Evolutionary conservation across 1,139 yeast genomes (phyloP).

Genomic region (Taiozyma onychis): DNA sequence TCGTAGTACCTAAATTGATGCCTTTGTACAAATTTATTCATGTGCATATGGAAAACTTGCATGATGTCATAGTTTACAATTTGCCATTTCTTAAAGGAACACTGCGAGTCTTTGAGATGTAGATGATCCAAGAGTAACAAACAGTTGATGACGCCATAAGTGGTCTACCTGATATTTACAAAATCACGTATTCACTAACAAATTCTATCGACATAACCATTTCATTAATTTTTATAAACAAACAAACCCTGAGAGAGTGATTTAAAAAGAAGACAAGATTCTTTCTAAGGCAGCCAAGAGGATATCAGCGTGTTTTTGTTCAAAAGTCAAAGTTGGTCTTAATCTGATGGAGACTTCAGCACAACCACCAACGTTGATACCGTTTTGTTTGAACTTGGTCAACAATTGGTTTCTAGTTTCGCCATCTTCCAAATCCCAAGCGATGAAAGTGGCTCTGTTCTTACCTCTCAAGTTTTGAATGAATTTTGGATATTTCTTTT

Average conservation of each 20-base stretch:
- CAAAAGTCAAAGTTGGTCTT: slow-evolving; percentile 67
- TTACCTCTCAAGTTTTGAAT: slow-evolving; percentile 59
- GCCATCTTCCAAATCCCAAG: slow-evolving; percentile 56
- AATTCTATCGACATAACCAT: background rate
- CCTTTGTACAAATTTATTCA: no score
- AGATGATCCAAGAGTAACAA: no score
- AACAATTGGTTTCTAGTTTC: slow-evolving; percentile 47
- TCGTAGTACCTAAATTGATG: no score
- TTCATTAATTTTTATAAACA: background rate
- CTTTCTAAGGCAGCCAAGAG: slow-evolving; percentile 36
- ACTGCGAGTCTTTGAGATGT: no score
- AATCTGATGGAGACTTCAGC: slow-evolving; percentile 60
- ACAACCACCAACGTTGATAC: slow-evolving; percentile 72
- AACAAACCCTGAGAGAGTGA: background rate
- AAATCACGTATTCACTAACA: no score
- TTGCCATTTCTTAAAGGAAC: no score
- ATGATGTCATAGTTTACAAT: no score
- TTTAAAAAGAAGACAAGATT: slow-evolving; percentile 10
- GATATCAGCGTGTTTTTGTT: slow-evolving; percentile 60
- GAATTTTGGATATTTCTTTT: slow-evolving; percentile 38
- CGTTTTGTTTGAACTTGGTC: slow-evolving; percentile 42
- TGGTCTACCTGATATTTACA: no score
- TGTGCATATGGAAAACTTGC: no score
- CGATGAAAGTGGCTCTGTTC: slow-evolving; percentile 64
- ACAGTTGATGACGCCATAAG: no score